phyloP scores from a whole-genome alignment of 2,329 filamentous ascomycete genomes.

The Rutstroemia sp. region DNA sequence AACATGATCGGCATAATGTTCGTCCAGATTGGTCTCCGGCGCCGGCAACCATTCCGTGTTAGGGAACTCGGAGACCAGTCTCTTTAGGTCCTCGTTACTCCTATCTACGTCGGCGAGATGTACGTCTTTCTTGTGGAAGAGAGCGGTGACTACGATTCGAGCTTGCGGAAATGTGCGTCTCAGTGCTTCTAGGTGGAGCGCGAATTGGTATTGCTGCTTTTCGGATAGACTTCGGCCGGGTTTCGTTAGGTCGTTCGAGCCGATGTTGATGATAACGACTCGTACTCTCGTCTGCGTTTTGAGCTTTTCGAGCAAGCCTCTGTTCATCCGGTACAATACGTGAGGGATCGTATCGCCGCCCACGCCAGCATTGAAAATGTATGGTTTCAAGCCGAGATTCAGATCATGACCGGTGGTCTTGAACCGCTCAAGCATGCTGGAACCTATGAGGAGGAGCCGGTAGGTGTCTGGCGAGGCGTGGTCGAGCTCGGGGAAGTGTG shows the following conservation, averaged over 20 bases:
- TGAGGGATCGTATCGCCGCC: conserved; percentile 13
- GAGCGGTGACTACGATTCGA: conserved; percentile 6
- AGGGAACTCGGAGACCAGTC: background rate
- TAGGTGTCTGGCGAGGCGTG: background rate
- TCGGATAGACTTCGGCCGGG: conserved; percentile 1
- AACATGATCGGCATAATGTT: conserved; percentile 12
- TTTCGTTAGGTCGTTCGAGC: conserved; percentile 12
- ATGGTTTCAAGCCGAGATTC: background rate
- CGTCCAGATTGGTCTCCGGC: background rate
- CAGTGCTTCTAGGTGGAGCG: conserved; percentile 8
- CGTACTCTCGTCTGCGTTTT: background rate
- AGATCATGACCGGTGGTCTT: conserved; percentile 8
- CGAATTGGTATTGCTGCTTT: background rate
- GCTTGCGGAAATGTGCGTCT: background rate
- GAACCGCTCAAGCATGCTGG: conserved; percentile 12
- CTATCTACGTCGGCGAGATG: conserved; percentile 2
- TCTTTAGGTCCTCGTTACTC: conserved; percentile 5
- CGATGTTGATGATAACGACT: conserved; percentile 9
- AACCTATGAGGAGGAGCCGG: conserved; percentile 8
- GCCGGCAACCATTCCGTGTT: conserved; percentile 8
- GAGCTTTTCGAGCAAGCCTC: background rate
- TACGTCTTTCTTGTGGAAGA: conserved; percentile 12
- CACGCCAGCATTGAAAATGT: conserved; percentile 13
- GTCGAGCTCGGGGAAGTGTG: conserved; percentile 1
- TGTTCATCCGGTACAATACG: conserved; percentile 9